Percentiles rank a stretch among this genome's conserved stretches.
phyloP scores from a whole-genome alignment of 2,329 filamentous ascomycete genomes.

The Orbilia blumenaviensis region DNA sequence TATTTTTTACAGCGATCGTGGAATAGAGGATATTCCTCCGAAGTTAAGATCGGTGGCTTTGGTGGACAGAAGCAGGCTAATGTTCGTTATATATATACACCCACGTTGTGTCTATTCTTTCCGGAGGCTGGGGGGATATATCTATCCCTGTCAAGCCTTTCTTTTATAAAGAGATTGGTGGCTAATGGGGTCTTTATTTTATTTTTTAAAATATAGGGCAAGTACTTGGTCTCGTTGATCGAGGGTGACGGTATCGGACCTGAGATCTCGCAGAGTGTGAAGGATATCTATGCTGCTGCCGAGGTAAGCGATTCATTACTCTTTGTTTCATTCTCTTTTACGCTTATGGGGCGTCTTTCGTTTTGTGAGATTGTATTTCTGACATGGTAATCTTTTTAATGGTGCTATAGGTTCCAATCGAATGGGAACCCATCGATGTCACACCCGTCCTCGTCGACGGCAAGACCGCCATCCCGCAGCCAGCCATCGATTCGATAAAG shows the following conservation, averaged over 20 bases:
- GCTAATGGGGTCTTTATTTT: no score
- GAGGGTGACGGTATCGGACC: conserved; percentile 99
- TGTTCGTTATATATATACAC: conserved; percentile 46
- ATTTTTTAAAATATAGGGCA: conserved; percentile 80
- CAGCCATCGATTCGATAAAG: conserved; percentile 90
- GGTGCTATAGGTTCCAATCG: conserved; percentile 81
- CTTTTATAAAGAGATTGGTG: no score
- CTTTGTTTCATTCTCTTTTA: neutral
- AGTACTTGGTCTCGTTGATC: conserved; percentile 94
- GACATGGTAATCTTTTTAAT: neutral
- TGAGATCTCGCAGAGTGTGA: conserved; percentile 96
- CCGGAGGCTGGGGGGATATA: neutral
- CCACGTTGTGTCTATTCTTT: neutral
- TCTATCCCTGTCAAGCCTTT: no score
- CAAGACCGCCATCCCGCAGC: conserved; percentile 92
- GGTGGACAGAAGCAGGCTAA: conserved; percentile 38
- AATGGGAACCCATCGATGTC: conserved; percentile 97
- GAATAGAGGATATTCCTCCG: conserved; percentile 49
- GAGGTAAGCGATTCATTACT: conserved; percentile 69
- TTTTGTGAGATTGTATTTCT: conserved; percentile 17
- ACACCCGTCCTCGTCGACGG: conserved; percentile 92
- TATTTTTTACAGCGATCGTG: conserved; percentile 11
- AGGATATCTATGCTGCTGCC: conserved; percentile 97
- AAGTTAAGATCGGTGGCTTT: conserved; percentile 45
- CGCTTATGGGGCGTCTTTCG: no score